Base-by-base conservation (phyloP, 371 early-diverging fungal genomes). In the Actinomucor elegans region DNA sequence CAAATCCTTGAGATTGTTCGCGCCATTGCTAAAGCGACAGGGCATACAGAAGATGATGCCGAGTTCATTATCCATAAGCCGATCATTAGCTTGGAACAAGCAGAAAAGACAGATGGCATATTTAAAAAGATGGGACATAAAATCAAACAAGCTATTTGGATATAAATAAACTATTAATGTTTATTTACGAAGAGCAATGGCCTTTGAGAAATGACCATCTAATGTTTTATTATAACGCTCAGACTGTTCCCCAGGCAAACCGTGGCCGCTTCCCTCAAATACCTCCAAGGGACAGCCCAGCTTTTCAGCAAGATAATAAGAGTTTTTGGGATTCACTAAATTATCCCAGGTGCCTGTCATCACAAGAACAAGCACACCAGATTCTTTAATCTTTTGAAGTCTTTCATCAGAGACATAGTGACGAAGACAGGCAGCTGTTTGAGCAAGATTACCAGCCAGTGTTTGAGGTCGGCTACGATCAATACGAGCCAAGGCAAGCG, bases 51-150 rank as follows among this genome's bases (percentile, higher is more conserved):
- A 17, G 37, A 61, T 11, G 59, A 65, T 23, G 31, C 29, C 5
- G 35, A 47, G 10, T 70, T 73, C 52, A 18, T 73, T 17, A 43
- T 54, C 6, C 52, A 69, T 18, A 59, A 71, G 36, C 64, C 77
- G 2, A 69, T 77, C 15, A 71, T 77, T 50, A 61, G 77, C 41
- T 34, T 71, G 33, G 57, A 66, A n/a, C 65, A 76, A 64, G 77
- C 77, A 6, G 67, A 76, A 45, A 68, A 71, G 36, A 70, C 64
- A 7, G 77, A 73, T 24, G 69, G 73, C 0, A 48, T 72, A 14
- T 66, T 76, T 29, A 70, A 70, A 44, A 76, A 67, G 46, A 68
- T 76, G 66, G 77, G 73, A 3, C 52, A 63, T 42, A 72, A 66
- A 37, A 62, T 76, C 38, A 76, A 70, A 24, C 57, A 64, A 26